Evolutionary conservation across 805 yeast species (phyloP), one percentile per base, ranked within the genome.

Genomic region (Metschnikowia colocasiae): DNA sequence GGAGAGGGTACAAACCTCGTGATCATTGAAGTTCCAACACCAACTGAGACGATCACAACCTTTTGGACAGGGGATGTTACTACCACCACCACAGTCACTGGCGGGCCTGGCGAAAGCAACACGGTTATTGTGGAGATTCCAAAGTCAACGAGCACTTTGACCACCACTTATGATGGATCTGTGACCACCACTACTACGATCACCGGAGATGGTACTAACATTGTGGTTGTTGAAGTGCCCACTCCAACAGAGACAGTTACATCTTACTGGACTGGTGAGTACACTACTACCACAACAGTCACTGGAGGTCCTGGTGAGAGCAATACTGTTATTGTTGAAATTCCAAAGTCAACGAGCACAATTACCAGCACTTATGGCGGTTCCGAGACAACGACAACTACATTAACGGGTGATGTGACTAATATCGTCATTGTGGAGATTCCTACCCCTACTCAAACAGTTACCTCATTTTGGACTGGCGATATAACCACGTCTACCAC

Each of bases 371-470:
- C 60, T 5, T 56, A 53, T 49, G 35, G 41, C 3, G 41, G 46
- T 18, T 32, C 57, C 4, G 45, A 55, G 18, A 47, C 50, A 7
- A 34, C 41, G 3, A 30, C 38, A 9, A 23, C 35, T 4, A 62
- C 65, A 3, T 31, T 22, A 16, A 49, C 61, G 6, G 57, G 52
- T 12, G 25, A 12, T 8, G 4, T 13, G 6, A 59, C 63, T 18
- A 59, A 50, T 3, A 59, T 63, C 2, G 60, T 59, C 3, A 46
- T 48, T 8, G 54, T 58, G 6, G 38, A 38, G 4, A 42, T 47
- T 12, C 49, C 52, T 7, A 46, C 48, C 18, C 47, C 51, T 5
- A 49, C 53, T 2, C 19, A 12, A 4, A 44, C 51, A 1, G 18
- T 38, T 8, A 49, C 53, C 3, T 16, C 45, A 6, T 30, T 31